Conservation (phyloP, 768 basidiomycete genomes). For the Erythrobasidium yunnanense region DNA sequence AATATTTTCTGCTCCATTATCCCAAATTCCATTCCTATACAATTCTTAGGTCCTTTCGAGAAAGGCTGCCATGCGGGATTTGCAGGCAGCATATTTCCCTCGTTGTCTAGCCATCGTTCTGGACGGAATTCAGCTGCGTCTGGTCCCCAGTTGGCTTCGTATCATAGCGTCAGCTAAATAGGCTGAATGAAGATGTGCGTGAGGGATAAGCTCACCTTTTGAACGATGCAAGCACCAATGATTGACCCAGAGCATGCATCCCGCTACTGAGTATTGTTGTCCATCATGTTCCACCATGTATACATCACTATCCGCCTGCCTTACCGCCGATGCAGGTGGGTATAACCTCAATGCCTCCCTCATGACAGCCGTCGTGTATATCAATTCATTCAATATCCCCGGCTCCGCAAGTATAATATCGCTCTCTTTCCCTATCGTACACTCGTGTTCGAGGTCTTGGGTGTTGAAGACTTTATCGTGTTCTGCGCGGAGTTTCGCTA, state of each 20-base stretch:
- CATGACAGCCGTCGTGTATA: slow-evolving; percentile 14
- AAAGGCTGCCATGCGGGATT: slow-evolving; percentile 20
- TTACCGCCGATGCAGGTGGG: slow-evolving; percentile 17
- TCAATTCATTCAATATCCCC: slow-evolving; percentile 8
- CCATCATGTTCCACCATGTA: slow-evolving; percentile 24
- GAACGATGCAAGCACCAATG: slow-evolving; percentile 26
- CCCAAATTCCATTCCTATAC: slow-evolving; percentile 27
- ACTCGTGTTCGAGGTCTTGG: background rate
- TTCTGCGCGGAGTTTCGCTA: background rate
- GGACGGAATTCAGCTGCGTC: slow-evolving; percentile 4
- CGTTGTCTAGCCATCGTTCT: slow-evolving; percentile 18
- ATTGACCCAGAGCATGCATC: slow-evolving; percentile 25
- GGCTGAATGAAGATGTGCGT: background rate
- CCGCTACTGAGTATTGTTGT: slow-evolving; percentile 4
- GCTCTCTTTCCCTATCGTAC: slow-evolving; percentile 2
- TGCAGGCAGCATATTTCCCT: background rate
- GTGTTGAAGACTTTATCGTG: slow-evolving; percentile 13
- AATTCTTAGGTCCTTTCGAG: slow-evolving; percentile 23
- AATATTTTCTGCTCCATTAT: slow-evolving; percentile 25
- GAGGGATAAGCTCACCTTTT: slow-evolving; percentile 1
- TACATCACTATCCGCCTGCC: slow-evolving; percentile 16
- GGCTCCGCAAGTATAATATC: background rate
- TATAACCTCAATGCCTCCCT: slow-evolving; percentile 11
- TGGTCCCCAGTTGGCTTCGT: slow-evolving; percentile 4
- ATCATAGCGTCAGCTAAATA: background rate